A percentile compares a stretch with the other conserved stretches of the same genome.
Evolutionary conservation across 1,284 basidiomycete genomes (phyloP).

Genomic region (Pseudomicrostroma phylloplanum): DNA sequence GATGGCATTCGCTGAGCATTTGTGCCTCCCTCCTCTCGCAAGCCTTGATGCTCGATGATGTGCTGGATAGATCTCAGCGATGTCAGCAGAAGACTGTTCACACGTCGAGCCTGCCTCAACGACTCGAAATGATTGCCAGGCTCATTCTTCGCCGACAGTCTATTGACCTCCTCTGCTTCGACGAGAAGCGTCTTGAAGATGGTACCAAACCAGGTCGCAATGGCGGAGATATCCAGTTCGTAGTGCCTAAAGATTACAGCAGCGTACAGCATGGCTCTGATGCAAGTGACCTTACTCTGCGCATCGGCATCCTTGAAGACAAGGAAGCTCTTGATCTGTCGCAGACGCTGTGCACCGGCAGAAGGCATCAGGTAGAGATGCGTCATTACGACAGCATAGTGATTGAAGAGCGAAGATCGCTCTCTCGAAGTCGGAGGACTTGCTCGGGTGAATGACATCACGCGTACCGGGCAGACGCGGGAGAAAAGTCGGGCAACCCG

Average conservation of each 20-base stretch:
- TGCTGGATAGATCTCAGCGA: slow-evolving; percentile 60
- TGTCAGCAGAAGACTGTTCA: slow-evolving; percentile 29
- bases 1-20: background rate
- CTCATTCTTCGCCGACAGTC: background rate
- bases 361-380: slow-evolving; percentile 66
- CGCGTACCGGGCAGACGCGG: slow-evolving; percentile 69
- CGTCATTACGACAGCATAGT: slow-evolving; percentile 71
- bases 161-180: slow-evolving; percentile 56
- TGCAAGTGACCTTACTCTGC: slow-evolving; percentile 65
- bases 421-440: slow-evolving; percentile 57
- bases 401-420: slow-evolving; percentile 77
- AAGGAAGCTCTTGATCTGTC: slow-evolving; percentile 64
- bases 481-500: slow-evolving; percentile 69
- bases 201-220: slow-evolving; percentile 65
- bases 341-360: slow-evolving; percentile 58
- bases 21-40: background rate
- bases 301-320: slow-evolving; percentile 65
- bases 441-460: slow-evolving; percentile 53
- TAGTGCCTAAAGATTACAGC: slow-evolving; percentile 65
- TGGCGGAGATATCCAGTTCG: slow-evolving; percentile 57
- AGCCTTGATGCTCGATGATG: slow-evolving; percentile 58
- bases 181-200: slow-evolving; percentile 60
- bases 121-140: slow-evolving; percentile 4
- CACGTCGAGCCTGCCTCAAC: slow-evolving; percentile 30
- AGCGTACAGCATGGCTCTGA: slow-evolving; percentile 73